Percentiles rank a stretch among this genome's conserved stretches.
Conservation (phyloP, 1,284 basidiomycete genomes). For the Tilletia caries region DNA sequence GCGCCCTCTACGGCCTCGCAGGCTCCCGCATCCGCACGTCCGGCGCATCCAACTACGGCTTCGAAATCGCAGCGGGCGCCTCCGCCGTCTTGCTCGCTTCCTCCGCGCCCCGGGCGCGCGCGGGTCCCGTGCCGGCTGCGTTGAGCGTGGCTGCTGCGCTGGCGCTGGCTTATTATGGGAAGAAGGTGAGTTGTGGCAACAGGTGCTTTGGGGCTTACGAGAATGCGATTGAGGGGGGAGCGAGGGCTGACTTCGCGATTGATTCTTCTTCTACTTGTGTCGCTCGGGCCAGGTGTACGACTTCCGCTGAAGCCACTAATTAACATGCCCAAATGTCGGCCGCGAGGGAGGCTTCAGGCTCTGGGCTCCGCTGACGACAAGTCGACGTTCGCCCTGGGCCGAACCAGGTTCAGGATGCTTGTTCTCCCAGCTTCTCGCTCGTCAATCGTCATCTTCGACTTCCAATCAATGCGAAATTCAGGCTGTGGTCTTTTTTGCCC, state of each 20-base stretch:
- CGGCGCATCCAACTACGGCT: slow-evolving; percentile 60
- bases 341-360: no score
- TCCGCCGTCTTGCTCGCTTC: slow-evolving; percentile 74
- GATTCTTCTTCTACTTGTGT: neutral
- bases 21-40: slow-evolving; percentile 65
- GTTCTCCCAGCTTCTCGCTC: no score
- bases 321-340: no score
- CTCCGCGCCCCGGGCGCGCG: slow-evolving; percentile 68
- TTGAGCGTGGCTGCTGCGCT: slow-evolving; percentile 66
- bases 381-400: no score
- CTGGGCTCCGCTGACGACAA: no score
- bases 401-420: no score
- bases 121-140: slow-evolving; percentile 72
- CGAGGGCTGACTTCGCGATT: neutral
- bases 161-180: slow-evolving; percentile 70
- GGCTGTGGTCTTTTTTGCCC: no score
- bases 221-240: neutral
- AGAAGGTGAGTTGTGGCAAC: slow-evolving; percentile 37
- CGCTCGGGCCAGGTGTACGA: slow-evolving; percentile 3
- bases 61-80: slow-evolving; percentile 67
- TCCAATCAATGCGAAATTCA: no score
- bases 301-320: slow-evolving; percentile 6
- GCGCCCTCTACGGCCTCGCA: slow-evolving; percentile 30
- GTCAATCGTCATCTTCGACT: no score
- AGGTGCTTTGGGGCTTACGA: no score